Evolutionary conservation across 208 protist genomes (phyloP), one percentile per base, ranked within the genome.

Genomic region (Crithidia expoeki): DNA sequence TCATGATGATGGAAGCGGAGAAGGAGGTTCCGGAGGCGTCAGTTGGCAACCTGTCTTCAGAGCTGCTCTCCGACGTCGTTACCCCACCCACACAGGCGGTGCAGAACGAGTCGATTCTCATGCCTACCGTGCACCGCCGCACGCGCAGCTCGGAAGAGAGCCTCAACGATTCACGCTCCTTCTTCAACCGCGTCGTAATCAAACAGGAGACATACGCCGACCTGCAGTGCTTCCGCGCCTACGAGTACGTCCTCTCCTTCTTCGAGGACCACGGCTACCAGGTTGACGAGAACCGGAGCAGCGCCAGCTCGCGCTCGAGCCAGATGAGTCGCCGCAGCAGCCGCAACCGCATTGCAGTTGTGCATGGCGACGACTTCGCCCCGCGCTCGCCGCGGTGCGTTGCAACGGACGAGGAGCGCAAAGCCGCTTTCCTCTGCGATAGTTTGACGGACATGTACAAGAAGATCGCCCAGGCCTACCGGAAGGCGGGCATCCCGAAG

Each of bases 191-290:
- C n/a, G 36, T 59, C 17, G 33, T 69, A 4, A 60, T 61, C 7
- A 38, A 42, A 28, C 71, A 55, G 21, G 71, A 76, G 63, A 36
- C 56, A 16, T 36, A 60, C 40, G 62, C 63, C 1, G 71, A 76
- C 23, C 12, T 76, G 19, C 55, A 50, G 33, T 71, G 62, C 56
- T 76, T 59, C 63, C 51, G 27, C 46, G 71, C 71, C 12, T 30
- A 59, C 46, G 63, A 65, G 57, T 56, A 67, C 49, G 27, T 69
- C n/a, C 51, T 66, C 40, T 47, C 63, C 57, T 76, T 67, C 34
- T 76, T 70, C 44, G 64, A 76, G 28, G n/a, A 50, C 16, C 46
- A 53, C 33, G 58, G 63, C 56, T 62, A 71, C 16, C 40, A 44
- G 11, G 19, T 64, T 17, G 50, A 57, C 38, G 71, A 70, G 17